These are phyloP conservation scores for Eucalyptus guilfoylei DNA, from an alignment of 345 rosid genomes.

Conservation along the genomic window DNA sequence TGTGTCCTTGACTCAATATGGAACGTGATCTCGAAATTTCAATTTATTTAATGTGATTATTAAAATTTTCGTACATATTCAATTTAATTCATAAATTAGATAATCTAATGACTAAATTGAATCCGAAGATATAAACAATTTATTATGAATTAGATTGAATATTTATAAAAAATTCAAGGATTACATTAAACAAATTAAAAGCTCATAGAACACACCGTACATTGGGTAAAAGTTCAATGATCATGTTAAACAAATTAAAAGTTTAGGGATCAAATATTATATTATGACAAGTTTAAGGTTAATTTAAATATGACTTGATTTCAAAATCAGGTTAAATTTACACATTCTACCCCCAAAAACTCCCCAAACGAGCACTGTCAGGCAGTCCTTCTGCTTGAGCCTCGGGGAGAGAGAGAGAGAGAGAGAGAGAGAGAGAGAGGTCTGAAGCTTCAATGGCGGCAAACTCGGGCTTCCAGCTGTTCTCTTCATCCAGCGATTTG, in stretches of 20 bases:
- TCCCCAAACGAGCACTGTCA: background rate
- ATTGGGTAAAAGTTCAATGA: background rate
- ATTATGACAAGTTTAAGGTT: background rate
- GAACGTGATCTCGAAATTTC: accelerated
- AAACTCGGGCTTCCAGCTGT: conserved; percentile 7
- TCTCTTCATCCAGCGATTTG: background rate
- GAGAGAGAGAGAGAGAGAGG: background rate
- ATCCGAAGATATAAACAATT: accelerated
- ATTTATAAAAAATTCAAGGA: no score
- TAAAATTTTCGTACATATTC: background rate
- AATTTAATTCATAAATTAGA: background rate
- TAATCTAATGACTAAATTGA: background rate
- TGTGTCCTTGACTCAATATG: background rate
- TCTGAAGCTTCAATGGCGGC: background rate
- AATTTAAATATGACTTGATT: background rate
- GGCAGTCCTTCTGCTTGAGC: background rate
- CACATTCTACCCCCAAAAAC: background rate
- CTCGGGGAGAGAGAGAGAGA: background rate
- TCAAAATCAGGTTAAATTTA: background rate
- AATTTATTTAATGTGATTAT: background rate
- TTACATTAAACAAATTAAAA: accelerated
- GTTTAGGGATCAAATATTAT: accelerated
- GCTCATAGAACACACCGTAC: accelerated
- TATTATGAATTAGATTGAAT: no score
- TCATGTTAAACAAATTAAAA: background rate